These are phyloP conservation scores for Peronospora farinosa DNA, from an alignment of 352 stramenopile genomes.

Conservation along the genomic window DNA sequence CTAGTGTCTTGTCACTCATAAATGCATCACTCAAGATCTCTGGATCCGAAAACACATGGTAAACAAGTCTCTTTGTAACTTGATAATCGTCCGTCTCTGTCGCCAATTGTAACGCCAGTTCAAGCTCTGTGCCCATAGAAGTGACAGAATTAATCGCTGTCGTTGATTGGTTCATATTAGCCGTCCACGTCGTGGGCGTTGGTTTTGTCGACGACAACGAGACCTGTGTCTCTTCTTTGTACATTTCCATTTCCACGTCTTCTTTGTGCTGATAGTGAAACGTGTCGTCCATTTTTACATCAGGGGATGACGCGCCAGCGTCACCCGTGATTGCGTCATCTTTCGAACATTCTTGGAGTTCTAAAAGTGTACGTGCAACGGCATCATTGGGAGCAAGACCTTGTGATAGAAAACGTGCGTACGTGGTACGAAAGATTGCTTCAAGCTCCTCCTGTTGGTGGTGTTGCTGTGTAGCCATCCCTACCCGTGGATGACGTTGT, in stretches of 20 bases:
- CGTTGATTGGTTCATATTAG: too few species aligned
- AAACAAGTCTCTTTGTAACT: conserved; percentile 57
- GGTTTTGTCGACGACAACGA: conserved; percentile 4
- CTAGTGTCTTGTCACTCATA: conserved; percentile 8
- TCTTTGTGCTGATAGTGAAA: conserved; percentile 15
- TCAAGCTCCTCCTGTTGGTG: conserved; percentile 25
- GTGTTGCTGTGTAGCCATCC: conserved; percentile 9
- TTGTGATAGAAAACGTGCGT: conserved; percentile 40
- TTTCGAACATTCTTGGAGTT: conserved; percentile 35
- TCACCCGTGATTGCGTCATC: neutral
- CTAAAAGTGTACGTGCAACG: conserved; percentile 42
- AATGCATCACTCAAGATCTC: conserved; percentile 50
- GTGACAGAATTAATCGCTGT: neutral
- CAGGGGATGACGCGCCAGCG: conserved; percentile 2
- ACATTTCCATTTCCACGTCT: conserved; percentile 27
- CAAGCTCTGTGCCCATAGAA: conserved; percentile 38
- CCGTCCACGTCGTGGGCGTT: too few species aligned
- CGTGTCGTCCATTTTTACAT: conserved; percentile 50
- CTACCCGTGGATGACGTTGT: too few species aligned
- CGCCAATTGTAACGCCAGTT: conserved; percentile 36
- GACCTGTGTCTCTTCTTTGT: conserved; percentile 13
- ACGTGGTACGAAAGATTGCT: conserved; percentile 48
- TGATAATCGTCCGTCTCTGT: conserved; percentile 40
- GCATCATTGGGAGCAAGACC: conserved; percentile 58
- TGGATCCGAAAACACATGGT: conserved; percentile 64